phyloP scores from a whole-genome alignment of 202 grass and related monocot species.

The Dendrocalamus latiflorus region DNA sequence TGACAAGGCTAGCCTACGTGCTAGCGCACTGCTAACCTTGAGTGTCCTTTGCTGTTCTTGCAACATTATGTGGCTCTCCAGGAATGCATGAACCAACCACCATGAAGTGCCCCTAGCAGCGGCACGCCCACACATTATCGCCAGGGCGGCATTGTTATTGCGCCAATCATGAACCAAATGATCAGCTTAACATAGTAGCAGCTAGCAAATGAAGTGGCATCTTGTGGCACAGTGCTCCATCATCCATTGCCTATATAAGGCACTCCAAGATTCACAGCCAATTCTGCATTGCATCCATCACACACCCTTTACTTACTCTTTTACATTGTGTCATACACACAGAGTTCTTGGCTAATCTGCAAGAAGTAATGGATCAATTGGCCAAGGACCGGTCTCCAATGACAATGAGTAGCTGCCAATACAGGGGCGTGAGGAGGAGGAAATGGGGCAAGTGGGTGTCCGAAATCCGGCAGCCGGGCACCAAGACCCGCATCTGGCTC shows the following conservation, averaged over 20 bases:
- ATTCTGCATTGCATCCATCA: neutral
- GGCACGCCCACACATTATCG: too few species aligned
- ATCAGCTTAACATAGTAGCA: too few species aligned
- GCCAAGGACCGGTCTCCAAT: neutral
- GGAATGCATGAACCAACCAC: too few species aligned
- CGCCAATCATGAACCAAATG: too few species aligned
- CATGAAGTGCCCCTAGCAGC: too few species aligned
- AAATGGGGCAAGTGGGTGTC: slow-evolving; percentile 85
- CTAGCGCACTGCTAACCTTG: too few species aligned
- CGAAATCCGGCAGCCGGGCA: slow-evolving; percentile 69
- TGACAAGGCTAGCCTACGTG: too few species aligned
- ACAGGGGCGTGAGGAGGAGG: slow-evolving; percentile 58
- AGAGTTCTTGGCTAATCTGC: neutral
- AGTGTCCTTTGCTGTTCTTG: too few species aligned
- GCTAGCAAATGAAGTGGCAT: too few species aligned
- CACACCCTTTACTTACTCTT: neutral
- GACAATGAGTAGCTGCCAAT: slow-evolving; percentile 8
- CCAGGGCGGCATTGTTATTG: too few species aligned
- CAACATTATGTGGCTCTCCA: too few species aligned
- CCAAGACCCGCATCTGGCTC: slow-evolving; percentile 77
- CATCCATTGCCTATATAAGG: slow-evolving; percentile 19
- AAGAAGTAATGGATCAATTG: slow-evolving; percentile 1
- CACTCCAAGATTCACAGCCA: slow-evolving; percentile 6
- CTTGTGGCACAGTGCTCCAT: neutral
- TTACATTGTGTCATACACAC: neutral